These are phyloP conservation scores for Plasmodium relictum DNA, from an alignment of 169 alveolate genomes.

Conservation along the genomic window DNA sequence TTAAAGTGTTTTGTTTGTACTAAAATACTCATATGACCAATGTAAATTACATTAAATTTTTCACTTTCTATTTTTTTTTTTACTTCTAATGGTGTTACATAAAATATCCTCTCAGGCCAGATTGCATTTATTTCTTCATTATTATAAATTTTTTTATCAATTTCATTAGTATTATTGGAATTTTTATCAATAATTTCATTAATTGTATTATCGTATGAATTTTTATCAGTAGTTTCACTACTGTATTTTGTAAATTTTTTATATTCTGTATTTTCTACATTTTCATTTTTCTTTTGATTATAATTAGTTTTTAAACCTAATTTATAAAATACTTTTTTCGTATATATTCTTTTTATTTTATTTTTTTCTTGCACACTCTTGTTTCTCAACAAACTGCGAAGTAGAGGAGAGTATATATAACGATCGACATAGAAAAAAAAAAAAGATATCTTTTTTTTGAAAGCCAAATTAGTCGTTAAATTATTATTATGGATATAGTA, in stretches of 20 bases:
- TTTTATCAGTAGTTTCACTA: not conserved
- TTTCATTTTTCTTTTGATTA: not conserved
- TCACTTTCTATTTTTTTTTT: slow-evolving; percentile 25
- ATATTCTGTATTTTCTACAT: not conserved
- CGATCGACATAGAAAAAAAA: slow-evolving; percentile 70
- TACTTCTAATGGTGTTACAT: slow-evolving; percentile 63
- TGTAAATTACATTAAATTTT: slow-evolving; percentile 68
- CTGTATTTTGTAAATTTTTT: no score
- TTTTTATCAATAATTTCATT: slow-evolving; percentile 2
- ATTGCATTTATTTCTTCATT: slow-evolving; percentile 44
- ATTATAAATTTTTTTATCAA: not conserved
- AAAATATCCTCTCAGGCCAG: slow-evolving; percentile 67
- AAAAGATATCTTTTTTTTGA: slow-evolving; percentile 53
- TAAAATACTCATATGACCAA: slow-evolving; percentile 76
- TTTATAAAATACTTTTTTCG: slow-evolving; percentile 6
- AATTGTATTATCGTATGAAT: not conserved
- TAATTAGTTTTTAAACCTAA: not conserved
- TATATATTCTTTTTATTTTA: slow-evolving; percentile 19
- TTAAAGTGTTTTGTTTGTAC: slow-evolving; percentile 46
- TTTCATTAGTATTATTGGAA: not conserved
- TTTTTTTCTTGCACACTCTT: slow-evolving; percentile 53
- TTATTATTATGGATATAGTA: slow-evolving; percentile 46
- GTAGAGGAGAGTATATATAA: slow-evolving; percentile 61
- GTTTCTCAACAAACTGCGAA: slow-evolving; percentile 14
- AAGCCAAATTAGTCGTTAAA: slow-evolving; percentile 35